Percentiles rank a stretch among this genome's conserved stretches.
Evolutionary conservation across 257 asterid species (phyloP).

Genomic region (Voacanga thouarsii): DNA sequence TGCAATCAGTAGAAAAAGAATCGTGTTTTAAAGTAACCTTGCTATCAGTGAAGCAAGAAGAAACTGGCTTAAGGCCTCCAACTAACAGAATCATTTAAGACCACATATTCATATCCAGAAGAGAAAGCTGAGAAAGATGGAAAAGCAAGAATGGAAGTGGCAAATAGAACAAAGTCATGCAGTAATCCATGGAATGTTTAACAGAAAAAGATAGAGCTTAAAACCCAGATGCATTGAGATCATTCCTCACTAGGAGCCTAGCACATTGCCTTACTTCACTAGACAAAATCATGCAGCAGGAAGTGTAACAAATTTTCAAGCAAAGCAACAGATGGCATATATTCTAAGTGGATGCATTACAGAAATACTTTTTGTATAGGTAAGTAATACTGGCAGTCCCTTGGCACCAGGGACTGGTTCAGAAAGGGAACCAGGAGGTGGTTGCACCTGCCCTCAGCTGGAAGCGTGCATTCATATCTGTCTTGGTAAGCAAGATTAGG

Average conservation of each 20-base stretch:
- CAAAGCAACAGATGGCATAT: neutral
- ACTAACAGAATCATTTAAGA: constrained; percentile 1
- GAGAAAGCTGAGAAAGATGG: neutral
- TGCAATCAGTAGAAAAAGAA: neutral
- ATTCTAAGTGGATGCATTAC: neutral
- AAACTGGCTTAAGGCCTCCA: neutral
- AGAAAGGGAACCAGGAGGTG: too few species aligned
- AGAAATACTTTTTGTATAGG: neutral
- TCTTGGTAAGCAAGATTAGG: too few species aligned
- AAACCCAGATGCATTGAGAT: neutral
- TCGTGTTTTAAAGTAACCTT: neutral
- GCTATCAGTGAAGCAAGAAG: neutral
- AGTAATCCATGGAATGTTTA: neutral
- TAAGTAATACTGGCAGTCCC: neutral
- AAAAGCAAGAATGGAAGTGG: neutral
- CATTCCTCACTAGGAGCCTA: neutral
- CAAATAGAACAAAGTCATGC: neutral
- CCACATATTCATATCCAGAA: too few species aligned
- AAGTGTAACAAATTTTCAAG: neutral
- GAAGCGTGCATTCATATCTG: too few species aligned
- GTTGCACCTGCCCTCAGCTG: too few species aligned
- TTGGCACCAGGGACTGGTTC: too few species aligned
- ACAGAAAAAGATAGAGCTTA: neutral
- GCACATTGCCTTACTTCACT: neutral
- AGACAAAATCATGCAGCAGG: neutral